Evolutionary conservation across 495 filamentous ascomycete genomes (phyloP).

Genomic region (Aspergillus ellipticus): DNA sequence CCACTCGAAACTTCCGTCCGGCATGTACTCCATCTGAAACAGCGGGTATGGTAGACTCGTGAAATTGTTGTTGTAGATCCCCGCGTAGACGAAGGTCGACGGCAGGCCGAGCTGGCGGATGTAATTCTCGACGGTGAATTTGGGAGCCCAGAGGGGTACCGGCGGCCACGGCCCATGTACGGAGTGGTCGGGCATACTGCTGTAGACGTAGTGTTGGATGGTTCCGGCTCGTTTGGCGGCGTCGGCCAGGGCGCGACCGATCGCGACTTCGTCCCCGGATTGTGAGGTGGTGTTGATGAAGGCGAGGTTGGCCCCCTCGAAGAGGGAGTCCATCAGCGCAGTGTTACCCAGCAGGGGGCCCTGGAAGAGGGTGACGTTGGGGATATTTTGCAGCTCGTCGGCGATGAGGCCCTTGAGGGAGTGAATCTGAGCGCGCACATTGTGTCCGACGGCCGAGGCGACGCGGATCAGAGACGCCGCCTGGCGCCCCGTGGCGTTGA

Average conservation of each 20-base stretch:
- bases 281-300: conserved; percentile 97
- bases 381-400: conserved; percentile 71
- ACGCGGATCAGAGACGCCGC: conserved; percentile 90
- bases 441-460: conserved; percentile 85
- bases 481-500: conserved; percentile 90
- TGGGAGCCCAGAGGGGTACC: conserved; percentile 85
- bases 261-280: conserved; percentile 88
- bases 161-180: conserved; percentile 72
- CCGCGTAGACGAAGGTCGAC: conserved; percentile 89
- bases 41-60: conserved; percentile 88
- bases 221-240: conserved; percentile 76
- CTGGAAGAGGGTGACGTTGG: conserved; percentile 79
- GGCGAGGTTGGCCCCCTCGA: conserved; percentile 77
- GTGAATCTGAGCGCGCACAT: conserved; percentile 83
- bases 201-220: conserved; percentile 90
- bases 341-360: conserved; percentile 73
- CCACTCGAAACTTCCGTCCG: conserved; percentile 87
- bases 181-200: conserved; percentile 93
- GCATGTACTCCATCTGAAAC: conserved; percentile 84
- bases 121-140: conserved; percentile 89
- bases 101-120: conserved; percentile 77
- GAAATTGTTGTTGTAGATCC: conserved; percentile 99
- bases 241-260: conserved; percentile 82
- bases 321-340: conserved; percentile 69
- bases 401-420: conserved; percentile 78